These are phyloP conservation scores for Trypanosoma avium DNA, from an alignment of 208 protist species.

Conservation along the genomic window DNA sequence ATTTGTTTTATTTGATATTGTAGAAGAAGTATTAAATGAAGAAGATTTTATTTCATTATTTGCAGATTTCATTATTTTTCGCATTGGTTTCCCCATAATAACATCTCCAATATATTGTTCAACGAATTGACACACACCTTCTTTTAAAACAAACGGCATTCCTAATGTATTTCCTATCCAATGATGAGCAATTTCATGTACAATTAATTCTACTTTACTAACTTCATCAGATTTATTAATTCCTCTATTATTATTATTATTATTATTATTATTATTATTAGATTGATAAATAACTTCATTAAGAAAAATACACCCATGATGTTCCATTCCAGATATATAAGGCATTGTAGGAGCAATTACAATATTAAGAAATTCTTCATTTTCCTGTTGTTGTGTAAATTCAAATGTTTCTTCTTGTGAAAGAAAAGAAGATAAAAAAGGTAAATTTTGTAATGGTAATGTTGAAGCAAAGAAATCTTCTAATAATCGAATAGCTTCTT, in stretches of 20 bases:
- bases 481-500: slow-evolving; percentile 40
- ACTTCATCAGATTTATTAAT: slow-evolving; percentile 24
- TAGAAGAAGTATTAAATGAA: not conserved
- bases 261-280: no score
- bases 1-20: not conserved
- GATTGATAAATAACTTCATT: slow-evolving; percentile 60
- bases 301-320: slow-evolving; percentile 83
- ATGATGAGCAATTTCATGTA: slow-evolving; percentile 87
- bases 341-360: slow-evolving; percentile 72
- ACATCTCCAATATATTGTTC: slow-evolving; percentile 64
- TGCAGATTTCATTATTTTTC: slow-evolving; percentile 12
- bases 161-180: slow-evolving; percentile 87
- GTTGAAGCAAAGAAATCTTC: slow-evolving; percentile 67
- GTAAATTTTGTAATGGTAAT: slow-evolving; percentile 49
- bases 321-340: slow-evolving; percentile 87
- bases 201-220: slow-evolving; percentile 57
- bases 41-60: not conserved
- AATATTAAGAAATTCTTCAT: slow-evolving; percentile 35
- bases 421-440: not conserved
- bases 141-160: slow-evolving; percentile 82
- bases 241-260: no score
- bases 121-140: slow-evolving; percentile 82
- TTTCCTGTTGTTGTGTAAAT: not conserved
- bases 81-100: slow-evolving; percentile 42
- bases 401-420: no score